These are phyloP conservation scores for Trichoderma atroviride DNA, from an alignment of 2,329 filamentous ascomycete species.

Conservation along the genomic window DNA sequence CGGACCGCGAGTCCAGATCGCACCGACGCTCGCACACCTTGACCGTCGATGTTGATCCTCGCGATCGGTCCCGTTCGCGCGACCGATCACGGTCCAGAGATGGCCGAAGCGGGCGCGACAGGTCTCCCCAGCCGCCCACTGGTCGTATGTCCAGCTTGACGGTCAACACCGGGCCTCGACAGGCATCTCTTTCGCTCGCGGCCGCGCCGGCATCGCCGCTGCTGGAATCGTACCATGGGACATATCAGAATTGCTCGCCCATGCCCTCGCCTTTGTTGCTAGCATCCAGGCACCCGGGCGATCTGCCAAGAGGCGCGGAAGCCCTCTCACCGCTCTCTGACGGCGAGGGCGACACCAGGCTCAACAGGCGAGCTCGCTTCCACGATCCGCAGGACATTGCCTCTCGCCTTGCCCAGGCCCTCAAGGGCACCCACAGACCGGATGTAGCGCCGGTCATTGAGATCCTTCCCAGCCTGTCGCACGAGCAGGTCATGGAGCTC, in stretches of 20 bases:
- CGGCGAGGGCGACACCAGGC: slow-evolving; percentile 44
- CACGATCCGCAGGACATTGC: slow-evolving; percentile 84
- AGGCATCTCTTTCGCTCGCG: slow-evolving; percentile 49
- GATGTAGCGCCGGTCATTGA: slow-evolving; percentile 75
- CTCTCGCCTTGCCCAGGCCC: slow-evolving; percentile 71
- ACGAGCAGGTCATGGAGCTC: slow-evolving; percentile 85
- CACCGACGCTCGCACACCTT: slow-evolving; percentile 41
- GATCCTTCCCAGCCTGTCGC: slow-evolving; percentile 79
- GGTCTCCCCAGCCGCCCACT: slow-evolving; percentile 53
- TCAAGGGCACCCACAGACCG: slow-evolving; percentile 66
- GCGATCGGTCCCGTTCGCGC: slow-evolving; percentile 41
- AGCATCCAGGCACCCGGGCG: slow-evolving; percentile 49
- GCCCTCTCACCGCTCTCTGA: slow-evolving; percentile 58
- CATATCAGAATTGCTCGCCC: slow-evolving; percentile 90
- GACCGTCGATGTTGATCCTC: slow-evolving; percentile 45
- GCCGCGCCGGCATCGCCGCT: slow-evolving; percentile 77
- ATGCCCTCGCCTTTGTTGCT: slow-evolving; percentile 82
- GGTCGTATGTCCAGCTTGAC: slow-evolving; percentile 56
- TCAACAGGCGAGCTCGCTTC: slow-evolving; percentile 69
- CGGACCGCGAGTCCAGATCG: slow-evolving; percentile 21
- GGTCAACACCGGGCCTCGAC: slow-evolving; percentile 49
- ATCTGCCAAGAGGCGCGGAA: slow-evolving; percentile 54
- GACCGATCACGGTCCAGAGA: slow-evolving; percentile 40
- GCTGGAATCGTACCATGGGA: slow-evolving; percentile 89
- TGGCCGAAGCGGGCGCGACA: slow-evolving; percentile 44